Conservation (phyloP, 805 yeast genomes). For the Saturnispora ahearnii region DNA sequence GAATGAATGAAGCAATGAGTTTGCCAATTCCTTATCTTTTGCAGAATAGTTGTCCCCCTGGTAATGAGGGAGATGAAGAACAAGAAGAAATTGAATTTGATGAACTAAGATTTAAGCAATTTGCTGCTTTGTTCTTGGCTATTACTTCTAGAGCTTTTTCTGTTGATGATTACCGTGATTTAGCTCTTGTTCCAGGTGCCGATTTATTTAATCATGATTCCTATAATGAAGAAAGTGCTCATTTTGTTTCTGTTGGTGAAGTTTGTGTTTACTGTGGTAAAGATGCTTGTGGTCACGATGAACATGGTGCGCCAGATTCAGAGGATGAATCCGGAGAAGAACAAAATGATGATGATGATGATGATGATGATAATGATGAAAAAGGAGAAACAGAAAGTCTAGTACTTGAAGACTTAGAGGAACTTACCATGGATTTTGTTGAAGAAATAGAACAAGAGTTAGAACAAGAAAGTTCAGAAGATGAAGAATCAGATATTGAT, state of each 20-base stretch:
- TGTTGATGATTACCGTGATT: conserved; percentile 64
- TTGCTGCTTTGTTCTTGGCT: conserved; percentile 50
- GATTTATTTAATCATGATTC: conserved; percentile 73
- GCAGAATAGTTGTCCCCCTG: conserved; percentile 5
- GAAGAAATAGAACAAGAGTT: conserved; percentile 24
- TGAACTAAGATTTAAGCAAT: conserved; percentile 31
- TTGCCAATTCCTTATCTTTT: conserved; percentile 29
- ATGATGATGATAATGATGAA: conserved; percentile 18
- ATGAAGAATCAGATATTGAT: conserved; percentile 16
- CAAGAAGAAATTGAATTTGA: conserved; percentile 6
- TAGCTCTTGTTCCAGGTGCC: conserved; percentile 83
- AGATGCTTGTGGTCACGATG: conserved; percentile 27
- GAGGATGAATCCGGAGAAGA: conserved; percentile 21
- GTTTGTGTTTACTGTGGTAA: conserved; percentile 31
- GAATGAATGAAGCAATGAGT: conserved; percentile 16
- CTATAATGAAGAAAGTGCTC: conserved; percentile 49
- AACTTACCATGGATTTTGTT: conserved; percentile 28
- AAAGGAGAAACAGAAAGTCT: background rate
- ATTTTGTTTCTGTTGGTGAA: conserved; percentile 45
- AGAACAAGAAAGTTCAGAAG: conserved; percentile 19
- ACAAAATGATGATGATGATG: conserved; percentile 22
- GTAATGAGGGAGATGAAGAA: conserved; percentile 1
- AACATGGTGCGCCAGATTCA: conserved; percentile 23
- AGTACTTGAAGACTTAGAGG: conserved; percentile 16
- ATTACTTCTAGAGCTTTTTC: conserved; percentile 75